A percentile compares a stretch with the other conserved stretches of the same genome.
Conservation (phyloP, 129 eudicot species). For the Saposhnikovia divaricata region DNA sequence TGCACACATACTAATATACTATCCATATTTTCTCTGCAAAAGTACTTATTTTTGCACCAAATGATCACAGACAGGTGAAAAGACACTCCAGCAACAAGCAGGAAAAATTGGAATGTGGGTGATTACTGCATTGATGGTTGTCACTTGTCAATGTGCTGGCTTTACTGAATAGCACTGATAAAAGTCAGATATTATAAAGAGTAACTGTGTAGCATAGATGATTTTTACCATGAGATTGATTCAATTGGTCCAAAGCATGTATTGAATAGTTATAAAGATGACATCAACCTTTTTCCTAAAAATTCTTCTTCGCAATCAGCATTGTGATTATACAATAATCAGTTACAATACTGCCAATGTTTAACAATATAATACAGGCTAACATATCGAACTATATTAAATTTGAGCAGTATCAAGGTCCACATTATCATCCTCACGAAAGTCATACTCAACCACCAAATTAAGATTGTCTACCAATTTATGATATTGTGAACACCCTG, state of each 20-base stretch:
- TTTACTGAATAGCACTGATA: slow-evolving; percentile 16
- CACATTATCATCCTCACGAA: slow-evolving; percentile 39
- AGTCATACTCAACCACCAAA: slow-evolving; percentile 81
- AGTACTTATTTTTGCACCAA: no score
- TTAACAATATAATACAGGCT: background rate
- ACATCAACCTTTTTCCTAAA: background rate
- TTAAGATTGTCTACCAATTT: slow-evolving; percentile 82
- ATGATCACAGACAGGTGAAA: no score
- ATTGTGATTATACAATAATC: background rate
- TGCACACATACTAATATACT: no score
- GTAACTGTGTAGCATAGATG: background rate
- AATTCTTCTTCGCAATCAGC: background rate
- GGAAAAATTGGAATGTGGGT: slow-evolving; percentile 28
- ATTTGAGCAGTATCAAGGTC: slow-evolving; percentile 23
- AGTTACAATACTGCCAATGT: background rate
- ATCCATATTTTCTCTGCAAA: no score
- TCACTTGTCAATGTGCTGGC: slow-evolving; percentile 38
- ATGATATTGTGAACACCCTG: slow-evolving; percentile 81
- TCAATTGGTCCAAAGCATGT: slow-evolving; percentile 15
- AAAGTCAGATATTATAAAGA: background rate
- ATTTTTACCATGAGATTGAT: slow-evolving; percentile 14
- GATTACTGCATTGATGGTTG: slow-evolving; percentile 30
- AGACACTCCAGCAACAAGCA: slow-evolving; percentile 34
- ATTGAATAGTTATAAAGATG: slow-evolving; percentile 9
- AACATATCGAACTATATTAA: slow-evolving; percentile 8